Evolutionary conservation across 345 rosid species (phyloP), one percentile per base, ranked within the genome.

Genomic region (Reutealis trisperma): DNA sequence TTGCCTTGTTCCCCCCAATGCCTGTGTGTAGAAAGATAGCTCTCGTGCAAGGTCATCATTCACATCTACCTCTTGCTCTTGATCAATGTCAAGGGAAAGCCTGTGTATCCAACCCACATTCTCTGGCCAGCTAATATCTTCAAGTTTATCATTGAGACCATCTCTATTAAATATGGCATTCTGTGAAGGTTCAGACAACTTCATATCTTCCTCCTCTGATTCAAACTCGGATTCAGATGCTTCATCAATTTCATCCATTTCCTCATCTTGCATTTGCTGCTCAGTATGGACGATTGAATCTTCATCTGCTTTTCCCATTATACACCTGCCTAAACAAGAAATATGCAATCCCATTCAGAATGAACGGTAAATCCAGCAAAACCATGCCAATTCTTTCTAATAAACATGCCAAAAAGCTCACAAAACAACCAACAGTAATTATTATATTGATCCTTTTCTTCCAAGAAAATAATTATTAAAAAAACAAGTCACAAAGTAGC

Each of bases 111-210:
- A 96, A 0, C 87, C 85, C 18, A 78, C 88, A 49, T 85, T 82
- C 76, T 88, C 89, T 0, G 96, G 97, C 96, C 95, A 96, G 82
- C 86, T 86, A 14, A 93, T 87, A 78, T 96, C 98, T 74, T 92
- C 85, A 30, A 93, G 93, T 9, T 93, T 96, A 63, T 93, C 96
- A 60, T 83, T 83, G 2, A 93, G 84, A 8, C 90, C 96, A 21
- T 87, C 94, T 73, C 89, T 83, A 66, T 93, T 86, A 82, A 71
- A 87, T 62, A 92, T n/a, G 15, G 97, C 87, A 32, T 83, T 82
- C 72, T 88, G 83, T 0, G 91, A 80, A 8, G 98, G 94, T 80
- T 87, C 88, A 0, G 86, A 52, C 70, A 87, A 70, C 73, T 90
- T 95, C 52, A 85, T 82, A 21, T 88, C 89, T n/a, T 84, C 92